Percentiles rank a stretch among this genome's conserved stretches.
phyloP scores from a whole-genome alignment of 768 basidiomycete genomes.

The Chalciporus piperatus region DNA sequence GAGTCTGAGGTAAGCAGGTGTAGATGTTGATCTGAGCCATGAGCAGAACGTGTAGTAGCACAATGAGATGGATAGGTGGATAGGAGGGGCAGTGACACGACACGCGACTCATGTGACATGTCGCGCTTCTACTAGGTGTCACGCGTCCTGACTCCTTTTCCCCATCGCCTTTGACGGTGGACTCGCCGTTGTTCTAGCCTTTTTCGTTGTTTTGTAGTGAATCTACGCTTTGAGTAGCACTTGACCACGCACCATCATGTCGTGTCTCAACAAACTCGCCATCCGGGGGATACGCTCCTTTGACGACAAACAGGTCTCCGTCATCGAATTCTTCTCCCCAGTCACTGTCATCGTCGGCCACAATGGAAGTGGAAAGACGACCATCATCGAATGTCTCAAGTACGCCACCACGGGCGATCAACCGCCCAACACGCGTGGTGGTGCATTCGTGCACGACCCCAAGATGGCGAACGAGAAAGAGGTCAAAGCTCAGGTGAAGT shows the following conservation, averaged over 20 bases:
- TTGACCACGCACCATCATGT: conserved; percentile 45
- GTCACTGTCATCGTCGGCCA: conserved; percentile 98
- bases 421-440: conserved; percentile 95
- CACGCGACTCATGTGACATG: background rate
- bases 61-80: no score
- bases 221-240: background rate
- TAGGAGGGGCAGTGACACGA: background rate
- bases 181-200: background rate
- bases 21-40: no score
- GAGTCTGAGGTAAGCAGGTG: no score
- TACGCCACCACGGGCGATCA: conserved; percentile 98
- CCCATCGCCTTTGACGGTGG: background rate
- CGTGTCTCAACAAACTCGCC: conserved; percentile 86
- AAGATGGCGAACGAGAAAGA: conserved; percentile 99
- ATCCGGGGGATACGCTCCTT: conserved; percentile 94
- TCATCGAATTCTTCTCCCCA: conserved; percentile 97
- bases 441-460: conserved; percentile 98
- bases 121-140: conserved; percentile 3
- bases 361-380: conserved; percentile 98
- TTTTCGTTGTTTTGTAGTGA: background rate
- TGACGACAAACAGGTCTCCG: conserved; percentile 89
- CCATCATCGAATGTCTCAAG: conserved; percentile 98
- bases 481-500: conserved; percentile 96
- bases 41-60: no score
- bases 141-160: conserved; percentile 1